Evolutionary conservation across 441 rosid genomes (phyloP).

Genomic region (Manihot esculenta): DNA sequence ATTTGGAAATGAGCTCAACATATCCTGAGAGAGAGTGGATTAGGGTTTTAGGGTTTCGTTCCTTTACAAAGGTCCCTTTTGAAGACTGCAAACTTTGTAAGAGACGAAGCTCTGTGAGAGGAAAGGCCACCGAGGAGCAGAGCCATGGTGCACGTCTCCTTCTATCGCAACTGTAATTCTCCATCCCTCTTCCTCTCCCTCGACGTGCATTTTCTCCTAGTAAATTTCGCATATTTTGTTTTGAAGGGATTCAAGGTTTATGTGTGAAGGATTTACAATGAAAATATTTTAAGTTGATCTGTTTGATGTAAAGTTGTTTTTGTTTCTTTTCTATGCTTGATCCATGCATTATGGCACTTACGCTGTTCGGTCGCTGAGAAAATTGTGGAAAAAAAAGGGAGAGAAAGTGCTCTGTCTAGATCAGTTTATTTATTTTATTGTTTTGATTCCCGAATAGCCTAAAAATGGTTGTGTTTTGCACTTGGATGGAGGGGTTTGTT

Average conservation of each 20-base stretch:
- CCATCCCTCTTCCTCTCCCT: not conserved
- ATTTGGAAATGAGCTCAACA: no score
- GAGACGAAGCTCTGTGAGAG: not conserved
- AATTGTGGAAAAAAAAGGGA: not conserved
- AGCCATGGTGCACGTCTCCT: constrained; percentile 69
- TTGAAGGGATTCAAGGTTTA: not conserved
- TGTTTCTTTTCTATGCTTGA: not conserved
- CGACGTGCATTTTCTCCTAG: no score
- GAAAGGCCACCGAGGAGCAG: not conserved
- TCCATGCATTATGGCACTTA: not conserved
- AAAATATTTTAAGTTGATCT: not conserved
- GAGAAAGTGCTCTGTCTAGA: no score
- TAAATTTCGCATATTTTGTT: not conserved
- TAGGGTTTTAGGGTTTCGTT: constrained; percentile 9
- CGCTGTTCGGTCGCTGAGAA: not conserved
- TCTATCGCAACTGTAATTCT: constrained; percentile 65
- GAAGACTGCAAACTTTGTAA: not conserved
- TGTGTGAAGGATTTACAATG: not conserved
- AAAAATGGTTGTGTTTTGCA: no score
- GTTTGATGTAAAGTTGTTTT: not conserved
- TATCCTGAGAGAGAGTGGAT: no score
- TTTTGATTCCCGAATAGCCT: no score
- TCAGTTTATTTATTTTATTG: no score
- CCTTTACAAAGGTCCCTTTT: not conserved
- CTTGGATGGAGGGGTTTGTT: no score